phyloP scores from a whole-genome alignment of 1,139 yeast genomes.

The Yamadazyma aaseri region DNA sequence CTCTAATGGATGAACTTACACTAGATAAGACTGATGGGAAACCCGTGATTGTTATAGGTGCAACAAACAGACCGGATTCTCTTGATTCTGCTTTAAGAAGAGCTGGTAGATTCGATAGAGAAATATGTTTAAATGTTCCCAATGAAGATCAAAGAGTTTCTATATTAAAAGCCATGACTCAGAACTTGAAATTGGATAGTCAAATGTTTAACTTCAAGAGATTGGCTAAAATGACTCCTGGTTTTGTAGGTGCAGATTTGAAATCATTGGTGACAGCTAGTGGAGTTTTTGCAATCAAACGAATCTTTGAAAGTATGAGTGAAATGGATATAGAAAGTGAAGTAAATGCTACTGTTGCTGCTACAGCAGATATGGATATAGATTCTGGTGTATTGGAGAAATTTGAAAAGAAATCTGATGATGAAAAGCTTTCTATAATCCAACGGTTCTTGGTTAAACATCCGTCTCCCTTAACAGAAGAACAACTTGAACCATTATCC shows the following conservation, averaged over 20 bases:
- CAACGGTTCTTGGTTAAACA: conserved; percentile 70
- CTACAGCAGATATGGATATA: conserved; percentile 40
- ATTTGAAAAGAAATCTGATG: conserved; percentile 32
- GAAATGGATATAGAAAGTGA: conserved; percentile 27
- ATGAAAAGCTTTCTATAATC: conserved; percentile 58
- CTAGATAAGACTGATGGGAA: conserved; percentile 86
- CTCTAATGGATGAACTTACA: conserved; percentile 90
- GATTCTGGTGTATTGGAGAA: conserved; percentile 25
- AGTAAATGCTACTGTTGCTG: conserved; percentile 8
- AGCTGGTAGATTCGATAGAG: conserved; percentile 51
- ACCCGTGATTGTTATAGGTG: conserved; percentile 66
- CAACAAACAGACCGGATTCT: conserved; percentile 50
- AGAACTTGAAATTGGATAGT: conserved; percentile 56
- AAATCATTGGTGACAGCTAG: conserved; percentile 94
- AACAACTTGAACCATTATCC: conserved; percentile 71
- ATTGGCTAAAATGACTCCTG: conserved; percentile 92
- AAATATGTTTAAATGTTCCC: conserved; percentile 77
- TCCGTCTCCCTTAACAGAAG: conserved; percentile 74
- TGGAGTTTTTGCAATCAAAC: conserved; percentile 89
- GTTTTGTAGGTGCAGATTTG: conserved; percentile 96
- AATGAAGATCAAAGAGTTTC: conserved; percentile 78
- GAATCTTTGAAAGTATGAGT: conserved; percentile 64
- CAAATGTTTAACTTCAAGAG: conserved; percentile 70
- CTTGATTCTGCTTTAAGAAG: conserved; percentile 49
- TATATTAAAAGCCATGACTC: conserved; percentile 73